phyloP scores from a whole-genome alignment of 1,139 yeast species.

The Taiozyma sp. region DNA sequence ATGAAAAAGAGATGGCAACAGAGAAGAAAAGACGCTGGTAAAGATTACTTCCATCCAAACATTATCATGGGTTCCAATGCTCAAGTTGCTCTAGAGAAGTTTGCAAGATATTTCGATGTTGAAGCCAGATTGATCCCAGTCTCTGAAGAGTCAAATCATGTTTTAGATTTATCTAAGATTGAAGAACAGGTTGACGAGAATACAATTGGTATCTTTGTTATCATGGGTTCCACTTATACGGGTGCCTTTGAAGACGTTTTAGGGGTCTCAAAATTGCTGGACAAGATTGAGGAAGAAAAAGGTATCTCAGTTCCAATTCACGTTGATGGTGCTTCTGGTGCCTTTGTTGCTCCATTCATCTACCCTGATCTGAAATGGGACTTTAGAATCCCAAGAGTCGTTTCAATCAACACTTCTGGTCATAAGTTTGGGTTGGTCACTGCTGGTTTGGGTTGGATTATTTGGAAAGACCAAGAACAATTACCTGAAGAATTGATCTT shows the following conservation, averaged over 20 bases:
- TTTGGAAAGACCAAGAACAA: slow-evolving; percentile 65
- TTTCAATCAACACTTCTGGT: slow-evolving; percentile 87
- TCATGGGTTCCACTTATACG: slow-evolving; percentile 88
- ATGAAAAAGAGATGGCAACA: slow-evolving; percentile 88
- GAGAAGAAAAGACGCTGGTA: slow-evolving; percentile 54
- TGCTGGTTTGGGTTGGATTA: slow-evolving; percentile 91
- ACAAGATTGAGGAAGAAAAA: slow-evolving; percentile 61
- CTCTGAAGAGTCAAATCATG: slow-evolving; percentile 51
- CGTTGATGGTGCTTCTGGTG: slow-evolving; percentile 94
- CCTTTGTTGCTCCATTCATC: slow-evolving; percentile 78
- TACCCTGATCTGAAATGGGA: slow-evolving; percentile 82
- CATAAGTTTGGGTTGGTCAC: slow-evolving; percentile 90
- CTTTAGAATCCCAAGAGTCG: slow-evolving; percentile 70
- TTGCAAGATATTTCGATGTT: slow-evolving; percentile 90
- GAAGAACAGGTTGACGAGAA: slow-evolving; percentile 75
- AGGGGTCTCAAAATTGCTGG: slow-evolving; percentile 54
- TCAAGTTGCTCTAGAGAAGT: slow-evolving; percentile 91
- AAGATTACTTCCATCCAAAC: slow-evolving; percentile 64
- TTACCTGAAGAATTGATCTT: slow-evolving; percentile 73
- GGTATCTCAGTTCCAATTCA: slow-evolving; percentile 77
- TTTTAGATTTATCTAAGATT: slow-evolving; percentile 57
- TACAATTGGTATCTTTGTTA: slow-evolving; percentile 88
- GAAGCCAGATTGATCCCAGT: slow-evolving; percentile 77
- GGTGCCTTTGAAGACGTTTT: slow-evolving; percentile 86
- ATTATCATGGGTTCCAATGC: slow-evolving; percentile 94